These are phyloP conservation scores for Mariannaea sp. DNA, from an alignment of 2,329 filamentous ascomycete genomes.

Conservation along the genomic window DNA sequence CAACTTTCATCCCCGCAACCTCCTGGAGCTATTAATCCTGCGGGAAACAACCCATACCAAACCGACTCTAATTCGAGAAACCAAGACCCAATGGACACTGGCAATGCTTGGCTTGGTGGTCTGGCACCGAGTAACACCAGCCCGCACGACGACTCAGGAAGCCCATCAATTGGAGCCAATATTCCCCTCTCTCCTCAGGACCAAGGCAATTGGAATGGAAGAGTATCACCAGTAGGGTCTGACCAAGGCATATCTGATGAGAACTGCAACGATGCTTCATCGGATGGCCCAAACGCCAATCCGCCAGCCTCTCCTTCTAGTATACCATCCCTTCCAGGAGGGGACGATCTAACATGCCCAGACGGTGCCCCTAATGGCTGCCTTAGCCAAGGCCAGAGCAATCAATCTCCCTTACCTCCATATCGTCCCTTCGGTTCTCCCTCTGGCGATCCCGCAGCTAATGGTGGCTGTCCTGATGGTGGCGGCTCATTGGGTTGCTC, in stretches of 20 bases:
- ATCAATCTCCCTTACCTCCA: not conserved
- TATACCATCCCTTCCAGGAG: not conserved
- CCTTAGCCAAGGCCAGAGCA: not conserved
- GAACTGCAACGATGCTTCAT: slow-evolving; percentile 9
- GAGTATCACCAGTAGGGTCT: not conserved
- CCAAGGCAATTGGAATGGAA: not conserved
- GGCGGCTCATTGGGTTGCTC: not conserved
- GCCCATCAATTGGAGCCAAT: not conserved
- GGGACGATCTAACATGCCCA: slow-evolving; percentile 5
- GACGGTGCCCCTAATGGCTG: slow-evolving; percentile 9
- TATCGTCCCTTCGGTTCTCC: not conserved
- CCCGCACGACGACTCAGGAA: not conserved
- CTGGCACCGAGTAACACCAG: slow-evolving; percentile 1
- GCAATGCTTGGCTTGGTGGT: too few relatives aligned
- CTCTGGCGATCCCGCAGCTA: not conserved
- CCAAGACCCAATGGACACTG: not conserved
- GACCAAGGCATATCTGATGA: slow-evolving; percentile 1
- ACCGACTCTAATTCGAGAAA: not conserved
- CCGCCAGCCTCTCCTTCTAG: not conserved
- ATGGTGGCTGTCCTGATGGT: not conserved
- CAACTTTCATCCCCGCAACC: not conserved
- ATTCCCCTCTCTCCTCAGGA: not conserved
- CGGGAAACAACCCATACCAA: not conserved
- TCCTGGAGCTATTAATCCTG: not conserved
- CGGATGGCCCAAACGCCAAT: not conserved